Base-by-base conservation (phyloP, 2,329 filamentous ascomycete species). In the Aspergillus uvarum region DNA sequence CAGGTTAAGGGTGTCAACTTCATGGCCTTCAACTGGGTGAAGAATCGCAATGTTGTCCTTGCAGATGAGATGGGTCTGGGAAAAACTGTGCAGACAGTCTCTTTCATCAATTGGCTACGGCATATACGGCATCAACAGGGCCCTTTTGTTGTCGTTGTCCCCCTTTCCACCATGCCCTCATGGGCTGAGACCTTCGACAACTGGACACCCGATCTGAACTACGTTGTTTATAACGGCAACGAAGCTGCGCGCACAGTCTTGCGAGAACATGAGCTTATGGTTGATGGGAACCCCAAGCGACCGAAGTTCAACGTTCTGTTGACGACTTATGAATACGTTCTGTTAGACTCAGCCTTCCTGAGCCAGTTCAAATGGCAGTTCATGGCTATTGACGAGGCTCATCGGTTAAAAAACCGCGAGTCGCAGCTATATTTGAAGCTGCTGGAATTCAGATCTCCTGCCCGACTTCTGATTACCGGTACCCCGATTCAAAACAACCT, bases 41-140 rank as follows among this genome's bases (percentile, higher is more conserved):
- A 90, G 70, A 88, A 87, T 58, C 95, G 95, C 75, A 99, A 98
- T 69, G 95, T 98, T 71, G 97, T 99, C 68, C 84, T 99, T 56
- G 95, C 95, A 52, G 95, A 99, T 73, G 95, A 99, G 78, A 99
- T 99, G 95, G 95, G 95, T 69, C 83, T 99, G 14, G 95, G 95
- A 29, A 99, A 99, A 80, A 99, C 95, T 0, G 95, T 99, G 0
- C 95, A 99, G 78, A 97, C 94, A 0, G 93, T 99, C 29, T 88
- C 94, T 0, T 98, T 98, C 75, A 89, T 99, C 76, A 97, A 94
- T 74, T 99, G 95, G 94, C 83, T 99, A 61, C 90, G 92, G 57
- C 94, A 98, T 76, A 88, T 92, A 60, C 87, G 94, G 66, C 84
- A 84, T 53, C 95, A 99, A 74, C 91, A 98, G 76, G 95, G 95